phyloP scores from a whole-genome alignment of 164 flowering plant genomes.

The Dillenia turbinata region DNA sequence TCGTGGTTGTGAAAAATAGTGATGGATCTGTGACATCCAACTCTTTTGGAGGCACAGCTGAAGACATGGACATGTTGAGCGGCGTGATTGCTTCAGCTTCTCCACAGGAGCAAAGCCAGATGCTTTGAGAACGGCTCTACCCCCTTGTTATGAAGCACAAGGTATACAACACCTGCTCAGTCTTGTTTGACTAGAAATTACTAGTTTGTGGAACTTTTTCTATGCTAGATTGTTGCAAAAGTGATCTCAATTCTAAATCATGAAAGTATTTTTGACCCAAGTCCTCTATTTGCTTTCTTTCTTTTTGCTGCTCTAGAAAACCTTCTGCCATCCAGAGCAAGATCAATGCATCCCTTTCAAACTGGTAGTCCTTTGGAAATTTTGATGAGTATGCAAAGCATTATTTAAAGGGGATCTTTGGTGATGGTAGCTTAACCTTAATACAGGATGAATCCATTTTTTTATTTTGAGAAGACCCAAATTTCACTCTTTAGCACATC shows the following conservation, averaged over 20 bases:
- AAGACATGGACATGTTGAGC: slow-evolving; percentile 50
- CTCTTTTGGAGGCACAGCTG: slow-evolving; percentile 25
- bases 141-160: slow-evolving; percentile 65
- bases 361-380: background rate
- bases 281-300: background rate
- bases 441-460: too few relatives aligned
- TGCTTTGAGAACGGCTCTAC: slow-evolving; percentile 74
- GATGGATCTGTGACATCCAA: slow-evolving; percentile 34
- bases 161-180: slow-evolving; percentile 28
- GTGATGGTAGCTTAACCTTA: background rate
- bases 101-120: slow-evolving; percentile 66
- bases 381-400: slow-evolving; percentile 1
- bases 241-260: background rate
- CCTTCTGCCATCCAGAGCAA: background rate
- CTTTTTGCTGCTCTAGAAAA: background rate
- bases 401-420: background rate
- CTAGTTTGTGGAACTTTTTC: background rate
- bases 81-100: slow-evolving; percentile 68
- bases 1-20: slow-evolving; percentile 29
- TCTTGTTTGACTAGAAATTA: too few relatives aligned
- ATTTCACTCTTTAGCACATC: too few relatives aligned
- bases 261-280: background rate
- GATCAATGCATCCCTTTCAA: background rate
- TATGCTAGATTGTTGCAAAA: background rate
- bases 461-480: too few relatives aligned